Percentiles rank a stretch among this genome's conserved stretches.
These are phyloP conservation scores for Suillus spraguei DNA, from an alignment of 768 basidiomycete species.

Conservation along the genomic window DNA sequence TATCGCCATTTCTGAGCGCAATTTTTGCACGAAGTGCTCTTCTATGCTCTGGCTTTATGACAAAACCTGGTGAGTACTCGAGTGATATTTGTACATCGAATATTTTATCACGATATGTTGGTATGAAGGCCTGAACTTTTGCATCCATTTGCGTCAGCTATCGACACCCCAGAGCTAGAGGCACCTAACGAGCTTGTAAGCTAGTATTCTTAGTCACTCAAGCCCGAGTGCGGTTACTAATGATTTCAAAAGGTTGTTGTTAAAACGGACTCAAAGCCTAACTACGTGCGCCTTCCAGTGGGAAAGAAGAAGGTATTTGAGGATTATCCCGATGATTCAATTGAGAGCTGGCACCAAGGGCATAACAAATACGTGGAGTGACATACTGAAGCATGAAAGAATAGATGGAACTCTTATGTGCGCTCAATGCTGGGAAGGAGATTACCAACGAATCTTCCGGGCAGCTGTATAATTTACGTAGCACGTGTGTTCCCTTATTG, in stretches of 20 bases:
- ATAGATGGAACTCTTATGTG: not conserved
- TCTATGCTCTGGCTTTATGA: conserved; percentile 72
- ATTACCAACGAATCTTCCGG: not conserved
- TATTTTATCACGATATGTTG: not conserved
- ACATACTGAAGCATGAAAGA: not conserved
- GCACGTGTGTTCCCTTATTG: not conserved
- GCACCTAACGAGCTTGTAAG: conserved; percentile 51
- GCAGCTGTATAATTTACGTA: not conserved
- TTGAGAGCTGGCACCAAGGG: conserved; percentile 65
- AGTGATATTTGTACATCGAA: conserved; percentile 1
- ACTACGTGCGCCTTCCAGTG: conserved; percentile 64
- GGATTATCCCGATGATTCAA: conserved; percentile 44
- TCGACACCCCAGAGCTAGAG: conserved; percentile 61
- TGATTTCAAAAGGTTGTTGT: conserved; percentile 43
- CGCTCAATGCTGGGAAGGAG: not conserved
- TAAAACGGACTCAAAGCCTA: conserved; percentile 52
- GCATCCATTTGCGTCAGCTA: conserved; percentile 70
- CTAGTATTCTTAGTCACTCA: conserved; percentile 15
- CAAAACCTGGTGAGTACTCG: conserved; percentile 44
- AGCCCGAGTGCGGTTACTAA: conserved; percentile 7
- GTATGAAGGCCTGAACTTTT: conserved; percentile 59
- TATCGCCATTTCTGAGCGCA: conserved; percentile 56
- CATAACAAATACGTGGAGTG: conserved; percentile 43
- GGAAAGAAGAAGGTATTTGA: conserved; percentile 52
- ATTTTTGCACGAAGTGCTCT: conserved; percentile 66